These are phyloP conservation scores for Acanthamoeba divionensis DNA, from an alignment of 208 protist species.

Conservation along the genomic window DNA sequence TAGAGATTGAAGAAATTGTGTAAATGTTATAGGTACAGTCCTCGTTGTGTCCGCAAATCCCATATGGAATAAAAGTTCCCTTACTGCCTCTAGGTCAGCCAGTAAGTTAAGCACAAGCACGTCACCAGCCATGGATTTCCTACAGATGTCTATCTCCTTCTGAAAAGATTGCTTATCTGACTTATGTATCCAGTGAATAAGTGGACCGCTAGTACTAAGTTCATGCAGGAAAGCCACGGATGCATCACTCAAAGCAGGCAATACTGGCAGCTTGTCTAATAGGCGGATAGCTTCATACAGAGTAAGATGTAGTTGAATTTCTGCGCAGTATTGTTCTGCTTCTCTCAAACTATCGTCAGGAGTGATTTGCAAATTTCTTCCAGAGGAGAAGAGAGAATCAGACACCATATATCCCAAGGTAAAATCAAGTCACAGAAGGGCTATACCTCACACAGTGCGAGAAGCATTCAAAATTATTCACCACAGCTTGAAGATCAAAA, in stretches of 20 bases:
- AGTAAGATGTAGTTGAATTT: too few relatives aligned
- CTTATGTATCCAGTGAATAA: neutral
- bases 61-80: neutral
- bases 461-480: too few relatives aligned
- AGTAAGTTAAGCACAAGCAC: neutral
- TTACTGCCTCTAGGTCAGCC: neutral
- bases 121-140: neutral
- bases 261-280: neutral
- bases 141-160: neutral
- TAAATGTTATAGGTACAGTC: too few relatives aligned
- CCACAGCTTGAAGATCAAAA: too few relatives aligned
- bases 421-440: too few relatives aligned
- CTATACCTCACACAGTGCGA: too few relatives aligned
- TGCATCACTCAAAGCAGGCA: neutral
- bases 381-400: too few relatives aligned
- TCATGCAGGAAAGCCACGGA: neutral
- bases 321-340: too few relatives aligned
- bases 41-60: neutral
- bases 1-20: too few relatives aligned
- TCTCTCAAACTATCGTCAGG: too few relatives aligned
- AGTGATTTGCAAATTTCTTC: too few relatives aligned
- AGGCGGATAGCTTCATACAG: neutral
- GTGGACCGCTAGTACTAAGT: neutral
- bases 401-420: too few relatives aligned
- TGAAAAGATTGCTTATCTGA: neutral